These are phyloP conservation scores for Piedraia hortae DNA, from an alignment of 2,329 filamentous ascomycete species.

Conservation along the genomic window DNA sequence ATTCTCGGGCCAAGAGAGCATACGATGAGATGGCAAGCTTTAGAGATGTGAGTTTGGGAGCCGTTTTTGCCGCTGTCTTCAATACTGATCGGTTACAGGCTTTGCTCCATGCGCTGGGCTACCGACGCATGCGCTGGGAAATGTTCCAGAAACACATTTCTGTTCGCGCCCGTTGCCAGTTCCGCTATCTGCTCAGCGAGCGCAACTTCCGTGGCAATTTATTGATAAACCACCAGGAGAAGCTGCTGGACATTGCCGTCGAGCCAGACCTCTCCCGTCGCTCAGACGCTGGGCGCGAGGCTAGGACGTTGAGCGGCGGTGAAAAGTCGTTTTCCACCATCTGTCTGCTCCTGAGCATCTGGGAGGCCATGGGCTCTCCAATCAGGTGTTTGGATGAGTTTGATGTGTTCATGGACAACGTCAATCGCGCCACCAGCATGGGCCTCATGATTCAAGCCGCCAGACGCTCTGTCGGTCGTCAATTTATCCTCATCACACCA, in stretches of 20 bases:
- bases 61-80: slow-evolving; percentile 8
- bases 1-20: slow-evolving; percentile 5
- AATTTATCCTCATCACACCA: slow-evolving; percentile 91
- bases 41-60: slow-evolving; percentile 15
- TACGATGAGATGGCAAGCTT: slow-evolving; percentile 8
- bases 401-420: slow-evolving; percentile 96
- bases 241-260: slow-evolving; percentile 46
- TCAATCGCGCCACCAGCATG: slow-evolving; percentile 80
- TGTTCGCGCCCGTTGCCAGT: slow-evolving; percentile 57
- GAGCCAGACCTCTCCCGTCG: slow-evolving; percentile 42
- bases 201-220: slow-evolving; percentile 67
- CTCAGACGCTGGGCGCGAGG: slow-evolving; percentile 45
- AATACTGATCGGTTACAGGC: slow-evolving; percentile 4
- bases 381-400: slow-evolving; percentile 92
- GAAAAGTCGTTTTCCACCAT: slow-evolving; percentile 97
- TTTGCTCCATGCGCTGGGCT: slow-evolving; percentile 27
- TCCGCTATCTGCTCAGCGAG: slow-evolving; percentile 69
- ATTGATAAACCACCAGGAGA: slow-evolving; percentile 46
- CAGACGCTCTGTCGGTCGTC: slow-evolving; percentile 59
- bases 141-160: slow-evolving; percentile 66
- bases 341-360: slow-evolving; percentile 71
- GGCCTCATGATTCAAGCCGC: slow-evolving; percentile 79
- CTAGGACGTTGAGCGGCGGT: slow-evolving; percentile 79
- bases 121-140: slow-evolving; percentile 50
- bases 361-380: slow-evolving; percentile 94